Base-by-base conservation (phyloP, 2,329 filamentous ascomycete species). In the Neopestalotiopsis rosae region DNA sequence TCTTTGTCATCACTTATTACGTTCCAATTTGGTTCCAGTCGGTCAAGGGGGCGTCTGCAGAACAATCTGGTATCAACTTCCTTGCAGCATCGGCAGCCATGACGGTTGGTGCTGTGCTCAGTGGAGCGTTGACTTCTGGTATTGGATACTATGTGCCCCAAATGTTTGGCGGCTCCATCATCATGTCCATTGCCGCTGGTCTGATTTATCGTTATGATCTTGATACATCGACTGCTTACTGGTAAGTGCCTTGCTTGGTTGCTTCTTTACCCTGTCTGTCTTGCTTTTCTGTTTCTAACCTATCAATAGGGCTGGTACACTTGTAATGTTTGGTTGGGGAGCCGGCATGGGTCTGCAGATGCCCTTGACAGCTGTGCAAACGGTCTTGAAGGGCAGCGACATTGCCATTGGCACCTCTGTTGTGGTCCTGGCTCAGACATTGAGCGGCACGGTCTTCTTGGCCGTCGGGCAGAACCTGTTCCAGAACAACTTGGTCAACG, bases 21-120 rank as follows among this genome's bases (percentile, higher is more conserved):
- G 42, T 74, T n/a, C 69, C 76, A 13, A 73, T 78, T 34, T 77
- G 76, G 75, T 77, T 78, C 71, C 76, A 77, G 68, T 72, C 74
- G 14, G 74, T 75, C 34, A 69, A 71, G 63, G 68, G 69, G 67
- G 70, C 68, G 3, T 73, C 76, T 30, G 75, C 76, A 2, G 70
- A 72, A 24, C 72, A 75, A 56, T 76, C 77, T 9, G 76, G 77
- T 34, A 72, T 77, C 63, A 74, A 74, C 66, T 58, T 71, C 9
- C 66, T 75, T 3, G 71, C 71, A 24, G 64, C 49, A 3, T 69
- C 70, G 1, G 68, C 30, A 2, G 6, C 71, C 30, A 67, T 70
- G 67, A 52, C 70, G 4, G 13, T 72, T 14, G 42, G 49, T 9
- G 30, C 68, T 3, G 14, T 72, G 7, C n/a, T 56, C 10, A 59